Conservation (phyloP, 106 monocot species). For the Platanthera zijinensis region DNA sequence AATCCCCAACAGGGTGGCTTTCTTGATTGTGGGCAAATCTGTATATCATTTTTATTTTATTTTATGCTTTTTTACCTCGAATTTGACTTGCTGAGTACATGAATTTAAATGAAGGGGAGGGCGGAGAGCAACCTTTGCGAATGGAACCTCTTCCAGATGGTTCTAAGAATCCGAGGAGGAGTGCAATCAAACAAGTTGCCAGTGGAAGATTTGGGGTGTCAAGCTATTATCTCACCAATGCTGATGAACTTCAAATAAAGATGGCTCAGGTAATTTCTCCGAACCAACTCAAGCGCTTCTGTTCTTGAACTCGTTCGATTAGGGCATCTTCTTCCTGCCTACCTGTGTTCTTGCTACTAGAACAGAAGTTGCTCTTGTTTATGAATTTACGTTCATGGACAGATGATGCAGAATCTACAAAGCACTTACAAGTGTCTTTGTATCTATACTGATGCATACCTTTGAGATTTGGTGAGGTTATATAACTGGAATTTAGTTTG, state of each 20-base stretch:
- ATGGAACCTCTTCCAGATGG: conserved; percentile 87
- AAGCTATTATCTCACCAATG: conserved; percentile 97
- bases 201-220: conserved; percentile 99
- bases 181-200: conserved; percentile 98
- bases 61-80: neutral
- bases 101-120: conserved; percentile 64
- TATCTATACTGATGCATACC: conserved; percentile 60
- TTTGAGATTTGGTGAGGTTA: conserved; percentile 70
- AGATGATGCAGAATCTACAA: conserved; percentile 72
- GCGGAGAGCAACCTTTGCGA: conserved; percentile 91
- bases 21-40: neutral
- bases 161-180: conserved; percentile 83
- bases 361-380: conserved; percentile 60
- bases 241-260: conserved; percentile 98
- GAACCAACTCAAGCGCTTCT: neutral
- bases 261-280: conserved; percentile 90
- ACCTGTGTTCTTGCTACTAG: conserved; percentile 35
- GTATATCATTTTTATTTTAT: neutral
- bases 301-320: conserved; percentile 1
- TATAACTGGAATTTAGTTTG: conserved; percentile 39
- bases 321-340: conserved; percentile 17
- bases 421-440: conserved; percentile 61
- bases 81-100: neutral
- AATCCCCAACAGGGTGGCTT: neutral
- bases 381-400: conserved; percentile 84